phyloP scores from a whole-genome alignment of 805 yeast genomes.

The Wilhelminamyces savonicus region DNA sequence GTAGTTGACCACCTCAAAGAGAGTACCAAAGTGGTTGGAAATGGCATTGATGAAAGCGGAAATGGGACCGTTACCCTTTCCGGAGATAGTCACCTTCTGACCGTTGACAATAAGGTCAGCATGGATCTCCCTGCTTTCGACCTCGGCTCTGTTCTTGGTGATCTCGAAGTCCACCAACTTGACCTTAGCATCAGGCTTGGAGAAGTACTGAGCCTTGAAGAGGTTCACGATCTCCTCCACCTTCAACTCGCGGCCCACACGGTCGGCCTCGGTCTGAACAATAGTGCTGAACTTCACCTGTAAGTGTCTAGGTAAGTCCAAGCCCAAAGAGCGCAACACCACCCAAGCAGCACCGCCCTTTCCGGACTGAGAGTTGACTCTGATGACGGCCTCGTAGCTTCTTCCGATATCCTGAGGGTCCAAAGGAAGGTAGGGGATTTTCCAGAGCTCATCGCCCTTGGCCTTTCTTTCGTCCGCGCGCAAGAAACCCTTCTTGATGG shows the following conservation, averaged over 20 bases:
- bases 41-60: conserved; percentile 67
- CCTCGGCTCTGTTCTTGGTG: conserved; percentile 12
- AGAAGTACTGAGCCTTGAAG: conserved; percentile 51
- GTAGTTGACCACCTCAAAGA: conserved; percentile 60
- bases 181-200: conserved; percentile 9
- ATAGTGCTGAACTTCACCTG: conserved; percentile 62
- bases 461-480: conserved; percentile 49
- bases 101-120: conserved; percentile 13
- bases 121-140: conserved; percentile 16
- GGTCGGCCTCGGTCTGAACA: conserved; percentile 62
- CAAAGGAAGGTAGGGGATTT: conserved; percentile 70
- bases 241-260: conserved; percentile 62
- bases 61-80: conserved; percentile 75
- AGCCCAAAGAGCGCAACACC: conserved; percentile 59
- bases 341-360: conserved; percentile 88
- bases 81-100: conserved; percentile 32
- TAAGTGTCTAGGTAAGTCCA: conserved; percentile 67
- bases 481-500: conserved; percentile 60
- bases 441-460: conserved; percentile 45
- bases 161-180: conserved; percentile 17
- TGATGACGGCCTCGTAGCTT: conserved; percentile 73
- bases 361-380: conserved; percentile 85
- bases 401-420: conserved; percentile 80
- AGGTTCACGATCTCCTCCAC: conserved; percentile 56
- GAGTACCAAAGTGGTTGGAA: conserved; percentile 43